Conservation (phyloP, 352 stramenopile genomes). For the Phytopythium vexans region DNA sequence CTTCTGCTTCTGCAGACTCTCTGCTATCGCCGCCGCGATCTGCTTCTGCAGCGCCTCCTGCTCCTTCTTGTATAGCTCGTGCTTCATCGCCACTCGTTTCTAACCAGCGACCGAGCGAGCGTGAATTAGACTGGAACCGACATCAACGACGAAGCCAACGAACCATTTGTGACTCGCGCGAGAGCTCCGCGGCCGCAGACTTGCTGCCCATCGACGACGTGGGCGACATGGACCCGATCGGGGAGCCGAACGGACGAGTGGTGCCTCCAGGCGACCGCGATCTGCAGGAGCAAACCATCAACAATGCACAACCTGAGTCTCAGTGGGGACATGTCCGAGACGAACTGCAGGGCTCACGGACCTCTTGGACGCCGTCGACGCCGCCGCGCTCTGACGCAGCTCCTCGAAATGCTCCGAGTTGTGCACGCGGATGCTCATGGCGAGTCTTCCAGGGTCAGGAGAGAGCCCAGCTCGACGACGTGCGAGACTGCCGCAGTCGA, state of each 20-base stretch:
- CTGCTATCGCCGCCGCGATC: conserved; percentile 52
- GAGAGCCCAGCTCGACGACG: too few relatives aligned
- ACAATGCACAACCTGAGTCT: neutral
- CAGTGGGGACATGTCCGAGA: neutral
- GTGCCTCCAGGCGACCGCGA: neutral
- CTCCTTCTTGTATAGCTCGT: conserved; percentile 70
- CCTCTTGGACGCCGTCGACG: conserved; percentile 5
- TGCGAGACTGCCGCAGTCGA: too few relatives aligned
- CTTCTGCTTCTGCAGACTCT: conserved; percentile 61
- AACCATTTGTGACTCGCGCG: conserved; percentile 56
- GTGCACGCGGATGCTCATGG: conserved; percentile 75
- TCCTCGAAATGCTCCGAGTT: conserved; percentile 74
- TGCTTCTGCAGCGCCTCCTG: conserved; percentile 63
- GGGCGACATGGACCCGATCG: conserved; percentile 16
- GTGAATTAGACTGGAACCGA: neutral
- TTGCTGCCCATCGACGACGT: conserved; percentile 20
- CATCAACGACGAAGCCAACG: neutral
- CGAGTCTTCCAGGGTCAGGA: neutral
- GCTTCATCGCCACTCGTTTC: conserved; percentile 72
- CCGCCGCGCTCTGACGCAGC: conserved; percentile 48
- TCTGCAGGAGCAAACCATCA: neutral
- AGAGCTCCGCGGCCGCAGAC: conserved; percentile 37
- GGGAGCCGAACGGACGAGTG: conserved; percentile 8
- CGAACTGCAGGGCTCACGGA: neutral
- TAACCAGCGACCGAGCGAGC: conserved; percentile 8